Percentiles rank a stretch among this genome's conserved stretches.
These are phyloP conservation scores for Clavispora fructus DNA, from an alignment of 805 yeast species.

Conservation along the genomic window DNA sequence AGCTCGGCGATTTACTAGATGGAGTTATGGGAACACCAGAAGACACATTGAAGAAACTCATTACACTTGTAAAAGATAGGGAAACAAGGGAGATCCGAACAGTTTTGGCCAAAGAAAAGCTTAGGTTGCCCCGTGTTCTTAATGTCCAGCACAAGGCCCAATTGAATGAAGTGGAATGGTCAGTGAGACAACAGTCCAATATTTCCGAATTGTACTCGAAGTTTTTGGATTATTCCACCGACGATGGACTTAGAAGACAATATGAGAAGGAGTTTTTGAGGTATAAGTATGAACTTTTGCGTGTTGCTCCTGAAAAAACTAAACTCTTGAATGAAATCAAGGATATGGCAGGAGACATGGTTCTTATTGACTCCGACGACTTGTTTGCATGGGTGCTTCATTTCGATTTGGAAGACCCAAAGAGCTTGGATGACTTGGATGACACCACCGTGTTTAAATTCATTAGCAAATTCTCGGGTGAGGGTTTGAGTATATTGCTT, in stretches of 20 bases:
- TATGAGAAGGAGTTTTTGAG: constrained; percentile 58
- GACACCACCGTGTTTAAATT: constrained; percentile 42
- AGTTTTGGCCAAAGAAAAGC: constrained; percentile 41
- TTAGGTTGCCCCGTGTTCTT: constrained; percentile 42
- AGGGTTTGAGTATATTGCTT: constrained; percentile 58
- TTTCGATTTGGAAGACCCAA: constrained; percentile 69
- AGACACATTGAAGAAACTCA: constrained; percentile 40
- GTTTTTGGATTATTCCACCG: constrained; percentile 52
- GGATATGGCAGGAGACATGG: constrained; percentile 65
- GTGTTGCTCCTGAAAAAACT: constrained; percentile 48
- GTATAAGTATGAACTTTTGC: constrained; percentile 51
- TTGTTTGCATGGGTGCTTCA: constrained; percentile 66
- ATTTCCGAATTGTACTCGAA: constrained; percentile 50
- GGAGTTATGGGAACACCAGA: constrained; percentile 40
- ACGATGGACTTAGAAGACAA: constrained; percentile 53
- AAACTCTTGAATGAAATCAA: constrained; percentile 38
- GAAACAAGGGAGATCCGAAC: constrained; percentile 41
- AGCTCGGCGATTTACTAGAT: constrained; percentile 49
- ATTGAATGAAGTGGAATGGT: constrained; percentile 40
- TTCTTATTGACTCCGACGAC: constrained; percentile 57
- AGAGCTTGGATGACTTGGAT: constrained; percentile 45
- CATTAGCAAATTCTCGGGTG: constrained; percentile 50
- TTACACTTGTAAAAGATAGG: constrained; percentile 32
- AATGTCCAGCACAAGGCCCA: constrained; percentile 35
- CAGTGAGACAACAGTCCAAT: constrained; percentile 44